Conservation (phyloP, 2,329 filamentous ascomycete species). For the Hymenoscyphus repandus region DNA sequence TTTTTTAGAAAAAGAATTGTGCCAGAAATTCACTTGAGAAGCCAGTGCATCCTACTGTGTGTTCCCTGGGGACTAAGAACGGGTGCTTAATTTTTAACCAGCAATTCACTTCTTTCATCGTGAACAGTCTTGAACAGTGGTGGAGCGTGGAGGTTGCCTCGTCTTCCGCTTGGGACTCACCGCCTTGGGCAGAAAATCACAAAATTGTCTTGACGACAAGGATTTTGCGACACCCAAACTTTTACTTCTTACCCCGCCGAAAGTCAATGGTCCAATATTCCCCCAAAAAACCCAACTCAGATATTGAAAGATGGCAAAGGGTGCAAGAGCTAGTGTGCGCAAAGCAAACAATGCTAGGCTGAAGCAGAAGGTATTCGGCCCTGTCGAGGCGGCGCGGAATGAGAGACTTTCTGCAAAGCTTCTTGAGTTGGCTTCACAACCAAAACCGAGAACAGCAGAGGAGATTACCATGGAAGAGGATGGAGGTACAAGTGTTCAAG, state of each 20-base stretch:
- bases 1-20: background rate
- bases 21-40: no score
- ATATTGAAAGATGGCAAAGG: constrained; percentile 66
- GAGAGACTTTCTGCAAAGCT: constrained; percentile 83
- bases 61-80: no score
- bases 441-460: constrained; percentile 55
- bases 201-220: no score
- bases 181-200: no score
- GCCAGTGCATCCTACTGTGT: no score
- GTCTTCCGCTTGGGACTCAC: no score
- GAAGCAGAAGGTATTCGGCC: constrained; percentile 78
- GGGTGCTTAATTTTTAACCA: no score
- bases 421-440: constrained; percentile 70
- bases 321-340: constrained; percentile 68
- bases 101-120: no score
- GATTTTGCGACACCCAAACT: no score
- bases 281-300: background rate
- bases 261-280: background rate
- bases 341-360: constrained; percentile 82
- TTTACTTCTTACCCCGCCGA: background rate
- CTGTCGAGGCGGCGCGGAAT: constrained; percentile 71
- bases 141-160: no score
- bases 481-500: constrained; percentile 18
- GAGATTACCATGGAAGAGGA: constrained; percentile 45
- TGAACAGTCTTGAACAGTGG: no score